Percentiles rank a stretch among this genome's conserved stretches.
These are phyloP conservation scores for Stygiomarasmius scandens DNA, from an alignment of 1,284 basidiomycete species.

Conservation along the genomic window DNA sequence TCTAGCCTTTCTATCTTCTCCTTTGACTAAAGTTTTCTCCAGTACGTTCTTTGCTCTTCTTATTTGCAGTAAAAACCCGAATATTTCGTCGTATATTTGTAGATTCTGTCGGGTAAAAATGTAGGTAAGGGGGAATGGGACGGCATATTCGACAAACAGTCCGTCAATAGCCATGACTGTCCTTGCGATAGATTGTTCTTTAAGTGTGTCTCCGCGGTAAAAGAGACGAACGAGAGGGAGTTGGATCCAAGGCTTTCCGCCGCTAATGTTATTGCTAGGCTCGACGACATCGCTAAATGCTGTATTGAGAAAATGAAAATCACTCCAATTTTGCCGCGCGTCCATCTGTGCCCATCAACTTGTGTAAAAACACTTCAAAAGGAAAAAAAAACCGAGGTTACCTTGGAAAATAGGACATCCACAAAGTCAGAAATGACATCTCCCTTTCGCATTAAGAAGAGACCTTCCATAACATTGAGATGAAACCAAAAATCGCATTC, in stretches of 20 bases:
- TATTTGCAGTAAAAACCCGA: conserved; percentile 79
- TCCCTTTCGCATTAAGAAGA: conserved; percentile 74
- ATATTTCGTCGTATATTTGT: conserved; percentile 69
- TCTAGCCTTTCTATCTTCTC: conserved; percentile 33
- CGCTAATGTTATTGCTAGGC: conserved; percentile 42
- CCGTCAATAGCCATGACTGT: conserved; percentile 69
- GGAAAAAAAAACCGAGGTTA: no score
- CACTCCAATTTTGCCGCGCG: conserved; percentile 68
- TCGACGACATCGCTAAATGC: conserved; percentile 72
- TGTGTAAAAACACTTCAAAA: no score
- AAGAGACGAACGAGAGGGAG: conserved; percentile 74
- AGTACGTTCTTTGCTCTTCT: conserved; percentile 71
- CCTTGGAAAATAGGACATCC: conserved; percentile 73
- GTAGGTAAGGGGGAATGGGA: conserved; percentile 83
- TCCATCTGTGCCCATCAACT: no score
- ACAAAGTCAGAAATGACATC: conserved; percentile 75
- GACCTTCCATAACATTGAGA: conserved; percentile 69
- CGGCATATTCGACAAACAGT: conserved; percentile 71
- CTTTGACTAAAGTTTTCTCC: conserved; percentile 67
- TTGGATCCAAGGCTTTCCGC: conserved; percentile 62
- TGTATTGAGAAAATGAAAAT: conserved; percentile 84
- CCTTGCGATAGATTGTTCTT: conserved; percentile 42
- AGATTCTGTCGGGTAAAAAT: conserved; percentile 67
- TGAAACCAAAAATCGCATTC: conserved; percentile 75
- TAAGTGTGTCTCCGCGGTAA: conserved; percentile 52